These are phyloP conservation scores for Knoxia roxburghii DNA, from an alignment of 257 asterid genomes.

Conservation along the genomic window DNA sequence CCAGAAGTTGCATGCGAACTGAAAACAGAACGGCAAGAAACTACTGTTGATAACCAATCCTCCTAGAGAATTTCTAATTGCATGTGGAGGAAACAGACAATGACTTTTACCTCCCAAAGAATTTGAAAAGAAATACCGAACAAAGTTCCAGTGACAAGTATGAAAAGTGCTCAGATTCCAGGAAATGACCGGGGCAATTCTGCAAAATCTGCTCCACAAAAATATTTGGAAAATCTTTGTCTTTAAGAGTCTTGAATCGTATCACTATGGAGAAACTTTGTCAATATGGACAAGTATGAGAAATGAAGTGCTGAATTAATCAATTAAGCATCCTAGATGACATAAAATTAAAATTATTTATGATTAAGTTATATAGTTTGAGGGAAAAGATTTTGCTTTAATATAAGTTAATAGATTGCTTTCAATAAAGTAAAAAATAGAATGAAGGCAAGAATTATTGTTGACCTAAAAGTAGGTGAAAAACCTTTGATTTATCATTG, in stretches of 20 bases:
- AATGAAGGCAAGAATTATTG: too few relatives aligned
- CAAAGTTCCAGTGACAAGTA: constrained; percentile 76
- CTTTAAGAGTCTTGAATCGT: not conserved
- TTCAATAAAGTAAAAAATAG: too few relatives aligned
- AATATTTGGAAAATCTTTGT: constrained; percentile 18
- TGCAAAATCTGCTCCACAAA: constrained; percentile 61
- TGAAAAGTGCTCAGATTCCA: constrained; percentile 50
- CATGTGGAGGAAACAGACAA: not conserved
- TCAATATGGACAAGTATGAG: not conserved
- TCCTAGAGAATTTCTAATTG: not conserved
- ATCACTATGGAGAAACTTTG: not conserved
- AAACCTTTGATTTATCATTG: too few relatives aligned
- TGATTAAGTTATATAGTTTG: too few relatives aligned
- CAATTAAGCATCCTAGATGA: too few relatives aligned
- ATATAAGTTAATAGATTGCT: too few relatives aligned
- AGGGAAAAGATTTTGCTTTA: too few relatives aligned
- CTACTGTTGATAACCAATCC: constrained; percentile 8
- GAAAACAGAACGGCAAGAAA: constrained; percentile 25
- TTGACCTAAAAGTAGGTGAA: too few relatives aligned
- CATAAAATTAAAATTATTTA: too few relatives aligned
- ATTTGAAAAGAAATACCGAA: constrained; percentile 58
- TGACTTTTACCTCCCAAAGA: constrained; percentile 45
- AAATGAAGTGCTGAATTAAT: not conserved
- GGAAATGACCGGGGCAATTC: constrained; percentile 75
- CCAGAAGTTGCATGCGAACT: constrained; percentile 43